phyloP scores from a whole-genome alignment of 169 alveolate genomes.

The Plasmodium coatneyi region DNA sequence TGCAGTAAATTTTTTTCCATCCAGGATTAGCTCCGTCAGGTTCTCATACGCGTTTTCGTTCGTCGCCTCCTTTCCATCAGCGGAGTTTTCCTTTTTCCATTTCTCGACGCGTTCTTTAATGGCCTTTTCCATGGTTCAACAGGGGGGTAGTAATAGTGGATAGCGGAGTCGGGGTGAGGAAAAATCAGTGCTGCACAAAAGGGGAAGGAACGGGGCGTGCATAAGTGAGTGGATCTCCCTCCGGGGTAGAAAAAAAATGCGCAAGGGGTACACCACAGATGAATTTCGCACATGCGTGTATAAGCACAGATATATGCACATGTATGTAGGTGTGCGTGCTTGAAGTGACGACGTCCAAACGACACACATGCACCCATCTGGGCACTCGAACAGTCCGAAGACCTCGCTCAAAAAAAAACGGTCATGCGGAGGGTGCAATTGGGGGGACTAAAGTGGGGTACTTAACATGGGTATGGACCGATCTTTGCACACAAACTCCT shows the following conservation, averaged over 20 bases:
- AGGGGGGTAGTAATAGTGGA: neutral
- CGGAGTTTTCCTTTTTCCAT: slow-evolving; percentile 77
- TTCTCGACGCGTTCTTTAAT: slow-evolving; percentile 77
- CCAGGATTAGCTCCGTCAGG: slow-evolving; percentile 87
- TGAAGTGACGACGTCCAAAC: no score
- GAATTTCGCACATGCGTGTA: neutral
- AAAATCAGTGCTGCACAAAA: neutral
- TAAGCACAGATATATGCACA: neutral
- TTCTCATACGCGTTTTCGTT: slow-evolving; percentile 80
- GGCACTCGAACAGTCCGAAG: neutral
- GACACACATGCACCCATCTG: neutral
- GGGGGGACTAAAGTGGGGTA: neutral
- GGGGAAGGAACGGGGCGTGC: neutral
- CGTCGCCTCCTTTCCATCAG: slow-evolving; percentile 77
- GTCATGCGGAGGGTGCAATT: neutral
- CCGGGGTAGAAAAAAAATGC: neutral
- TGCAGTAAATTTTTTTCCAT: slow-evolving; percentile 86
- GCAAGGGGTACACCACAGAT: neutral
- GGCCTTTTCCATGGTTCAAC: slow-evolving; percentile 79
- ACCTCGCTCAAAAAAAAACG: neutral
- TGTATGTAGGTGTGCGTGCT: neutral
- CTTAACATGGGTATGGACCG: neutral
- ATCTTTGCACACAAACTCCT: neutral
- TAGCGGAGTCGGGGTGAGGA: neutral
- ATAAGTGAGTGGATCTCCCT: neutral